Evolutionary conservation across 1,284 basidiomycete genomes (phyloP), one percentile per base, ranked within the genome.

Genomic region (Papiliotrema terrestris): DNA sequence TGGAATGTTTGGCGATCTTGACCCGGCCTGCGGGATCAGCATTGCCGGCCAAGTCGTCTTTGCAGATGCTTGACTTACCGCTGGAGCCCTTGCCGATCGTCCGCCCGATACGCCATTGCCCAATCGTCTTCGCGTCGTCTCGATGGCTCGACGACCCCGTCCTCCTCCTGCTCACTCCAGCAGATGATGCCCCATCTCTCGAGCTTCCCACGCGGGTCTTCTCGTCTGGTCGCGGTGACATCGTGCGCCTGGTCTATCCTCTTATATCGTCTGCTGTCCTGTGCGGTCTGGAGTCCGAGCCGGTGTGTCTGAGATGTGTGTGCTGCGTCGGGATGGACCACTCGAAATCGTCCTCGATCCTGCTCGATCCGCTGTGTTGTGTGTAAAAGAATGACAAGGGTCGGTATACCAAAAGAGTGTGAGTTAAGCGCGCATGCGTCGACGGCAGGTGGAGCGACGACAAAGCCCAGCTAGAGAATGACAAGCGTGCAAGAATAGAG

Each of bases 91-190:
- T 88, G 9, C 95, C 95, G 66, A 98, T 89, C 6, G 89, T 91
- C 72, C 90, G 84, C 43, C 94, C 94, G 48, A 98, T 84, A 76
- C 91, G 89, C 95, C 95, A 98, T 53, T 88, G 82, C 4, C 95
- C 95, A 61, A 98, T 92, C 56, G 74, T 73, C 58, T 78, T 76
- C 3, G 79, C 57, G 45, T 62, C 61, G 22, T 58, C 56, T 25
- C 55, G 25, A 42, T 52, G 47, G 13, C 26, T 47, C 3, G 29
- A 39, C n/a, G 29, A 44, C 2, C 39, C 23, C 2, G 55, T 45
- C 46, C 38, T 52, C 45, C 52, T 56, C 35, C 52, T 9, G 45
- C 25, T 38, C 8, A 45, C 43, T 17, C 44, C 20, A 35, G 20
- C 45, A 4, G 26, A 9, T 49, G 14, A 37, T 22, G 11, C 49